phyloP scores from a whole-genome alignment of 139 green algal genomes.

The Diplosphaera chodatii region DNA sequence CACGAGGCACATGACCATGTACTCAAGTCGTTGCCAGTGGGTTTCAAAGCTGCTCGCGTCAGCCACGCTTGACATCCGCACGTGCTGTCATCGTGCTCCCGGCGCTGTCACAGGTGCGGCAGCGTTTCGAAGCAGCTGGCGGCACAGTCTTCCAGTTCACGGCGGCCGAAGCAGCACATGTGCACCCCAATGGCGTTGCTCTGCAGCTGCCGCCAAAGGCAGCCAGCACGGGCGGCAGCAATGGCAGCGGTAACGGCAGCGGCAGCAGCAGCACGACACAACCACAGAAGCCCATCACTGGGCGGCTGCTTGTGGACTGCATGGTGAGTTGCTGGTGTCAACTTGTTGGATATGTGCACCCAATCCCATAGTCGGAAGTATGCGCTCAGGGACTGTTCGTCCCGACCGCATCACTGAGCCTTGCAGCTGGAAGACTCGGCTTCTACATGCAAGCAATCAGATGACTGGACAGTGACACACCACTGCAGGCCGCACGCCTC shows the following conservation, averaged over 20 bases:
- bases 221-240: not conserved
- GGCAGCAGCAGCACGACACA: conserved; percentile 2
- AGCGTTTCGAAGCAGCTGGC: conserved; percentile 59
- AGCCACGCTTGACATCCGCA: no score
- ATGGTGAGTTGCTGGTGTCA: conserved; percentile 96
- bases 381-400: conserved; percentile 33
- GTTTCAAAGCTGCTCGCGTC: no score
- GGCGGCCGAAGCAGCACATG: conserved; percentile 28
- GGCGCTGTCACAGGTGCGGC: conserved; percentile 13
- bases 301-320: conserved; percentile 81
- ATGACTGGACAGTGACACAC: not conserved
- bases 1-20: no score
- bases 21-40: no score
- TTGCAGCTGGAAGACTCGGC: not conserved
- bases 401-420: not conserved
- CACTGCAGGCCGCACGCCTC: no score
- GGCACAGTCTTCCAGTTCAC: conserved; percentile 67
- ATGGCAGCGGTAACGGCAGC: not conserved
- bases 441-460: no score
- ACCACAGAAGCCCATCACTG: conserved; percentile 23
- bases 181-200: conserved; percentile 53
- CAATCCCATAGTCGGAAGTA: no score
- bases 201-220: conserved; percentile 31
- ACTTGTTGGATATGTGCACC: no score
- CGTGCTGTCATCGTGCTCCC: not conserved